Evolutionary conservation across 345 rosid genomes (phyloP), one percentile per base, ranked within the genome.

Genomic region (Geranium brycei): DNA sequence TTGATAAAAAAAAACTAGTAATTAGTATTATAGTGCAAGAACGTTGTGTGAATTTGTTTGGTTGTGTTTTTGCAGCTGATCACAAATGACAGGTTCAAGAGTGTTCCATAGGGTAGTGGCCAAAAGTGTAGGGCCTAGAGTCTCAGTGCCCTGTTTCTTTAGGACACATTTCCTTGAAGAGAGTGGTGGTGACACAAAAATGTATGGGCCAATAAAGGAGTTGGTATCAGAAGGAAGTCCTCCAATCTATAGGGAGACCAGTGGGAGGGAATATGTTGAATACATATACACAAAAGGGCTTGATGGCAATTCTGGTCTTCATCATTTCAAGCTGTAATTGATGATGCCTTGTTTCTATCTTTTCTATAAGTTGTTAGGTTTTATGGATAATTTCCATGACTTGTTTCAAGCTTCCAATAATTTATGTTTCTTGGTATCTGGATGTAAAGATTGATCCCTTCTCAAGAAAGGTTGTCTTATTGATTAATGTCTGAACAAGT

Each of bases 111-210:
- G 78, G 35, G 82, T 75, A 3, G 1, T 68, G 62, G 73, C 81
- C 1, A 80, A 71, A 57, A 14, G 6, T 4, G 61, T 18, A 5
- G 76, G 75, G 1, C 75, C 80, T 0, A 64, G 84, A 59, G 62
- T 75, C 18, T 80, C 82, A 1, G 76, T 77, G 65, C 79, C 81
- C 5, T 64, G 73, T 47, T 75, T 80, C 28, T 80, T 77, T 67
- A 65, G 59, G 64, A 63, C 72, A 1, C 1, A 14, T 64, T 30
- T 64, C 35, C 15, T 35, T n/a, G 8, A 7, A 15, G 18, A 41
- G 57, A 53, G 41, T 51, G 51, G 23, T 28, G 11, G 19, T 41
- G 15, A 16, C 35, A 30, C 61, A 62, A 68, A 32, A 62, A 6
- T 19, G 31, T 76, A 68, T 8, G 78, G 76, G 17, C 78, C 78